phyloP scores from a whole-genome alignment of 257 asterid genomes.

The Capsicum pubescens region DNA sequence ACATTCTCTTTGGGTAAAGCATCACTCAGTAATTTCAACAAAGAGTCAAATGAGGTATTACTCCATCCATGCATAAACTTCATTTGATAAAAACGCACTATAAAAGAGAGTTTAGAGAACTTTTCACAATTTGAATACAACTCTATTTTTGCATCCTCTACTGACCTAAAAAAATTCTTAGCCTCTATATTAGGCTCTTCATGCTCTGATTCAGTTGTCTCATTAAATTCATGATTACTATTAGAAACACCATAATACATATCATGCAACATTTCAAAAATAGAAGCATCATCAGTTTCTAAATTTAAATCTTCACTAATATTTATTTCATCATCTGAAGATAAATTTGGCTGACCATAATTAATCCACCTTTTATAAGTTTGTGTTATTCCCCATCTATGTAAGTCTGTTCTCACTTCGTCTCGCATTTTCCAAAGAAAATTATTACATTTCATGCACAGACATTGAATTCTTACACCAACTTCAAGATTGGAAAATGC shows the following conservation, averaged over 20 bases:
- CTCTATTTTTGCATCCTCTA: not conserved
- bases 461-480: not conserved
- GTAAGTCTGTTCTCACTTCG: not conserved
- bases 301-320: not conserved
- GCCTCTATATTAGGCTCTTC: not conserved
- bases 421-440: not conserved
- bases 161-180: not conserved
- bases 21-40: slow-evolving; percentile 23
- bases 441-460: not conserved
- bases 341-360: not conserved
- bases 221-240: not conserved
- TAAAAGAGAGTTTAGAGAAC: not conserved
- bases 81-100: not conserved
- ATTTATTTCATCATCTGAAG: not conserved
- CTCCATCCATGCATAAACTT: slow-evolving; percentile 11
- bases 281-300: not conserved
- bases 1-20: not conserved
- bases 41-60: slow-evolving; percentile 20
- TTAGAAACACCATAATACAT: not conserved
- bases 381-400: not conserved
- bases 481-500: not conserved
- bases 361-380: not conserved
- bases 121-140: not conserved
- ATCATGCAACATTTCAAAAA: not conserved
- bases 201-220: not conserved